phyloP scores from a whole-genome alignment of 805 yeast genomes.

The Teunomyces atbi region DNA sequence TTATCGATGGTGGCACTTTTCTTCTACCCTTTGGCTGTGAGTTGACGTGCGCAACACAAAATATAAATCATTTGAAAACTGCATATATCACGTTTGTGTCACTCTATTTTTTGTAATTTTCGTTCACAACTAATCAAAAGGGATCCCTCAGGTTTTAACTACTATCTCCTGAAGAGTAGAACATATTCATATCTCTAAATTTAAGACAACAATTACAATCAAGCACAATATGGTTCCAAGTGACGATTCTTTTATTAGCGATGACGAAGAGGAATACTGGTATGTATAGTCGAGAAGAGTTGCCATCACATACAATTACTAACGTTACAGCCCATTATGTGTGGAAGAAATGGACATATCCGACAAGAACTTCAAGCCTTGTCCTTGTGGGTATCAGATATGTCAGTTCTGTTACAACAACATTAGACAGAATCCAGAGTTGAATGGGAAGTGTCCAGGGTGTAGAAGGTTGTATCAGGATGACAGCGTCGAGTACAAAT shows the following conservation, averaged over 20 bases:
- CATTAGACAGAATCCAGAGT: constrained; percentile 90
- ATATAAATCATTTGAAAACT: not conserved
- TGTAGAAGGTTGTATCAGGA: constrained; percentile 95
- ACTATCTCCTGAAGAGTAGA: not conserved
- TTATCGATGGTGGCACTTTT: not conserved
- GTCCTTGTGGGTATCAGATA: constrained; percentile 98
- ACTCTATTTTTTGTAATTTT: constrained; percentile 1
- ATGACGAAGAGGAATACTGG: constrained; percentile 78
- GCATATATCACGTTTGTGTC: not conserved
- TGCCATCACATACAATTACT: constrained; percentile 13
- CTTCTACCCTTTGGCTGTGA: no score
- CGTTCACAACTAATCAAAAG: not conserved
- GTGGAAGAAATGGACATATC: constrained; percentile 97
- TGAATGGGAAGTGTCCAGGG: constrained; percentile 96
- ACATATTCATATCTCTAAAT: not conserved
- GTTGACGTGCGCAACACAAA: not conserved
- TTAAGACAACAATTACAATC: not conserved
- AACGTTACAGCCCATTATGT: constrained; percentile 72
- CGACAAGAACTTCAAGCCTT: constrained; percentile 96
- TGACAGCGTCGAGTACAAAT: constrained; percentile 83
- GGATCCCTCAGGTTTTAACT: not conserved
- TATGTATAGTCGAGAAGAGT: constrained; percentile 24
- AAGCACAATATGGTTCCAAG: constrained; percentile 25
- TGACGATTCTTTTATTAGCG: constrained; percentile 63
- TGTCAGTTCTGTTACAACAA: constrained; percentile 98